A percentile compares a stretch with the other conserved stretches of the same genome.
Evolutionary conservation across 2,329 filamentous ascomycete genomes (phyloP).

Genomic region (Coniella lustricola): DNA sequence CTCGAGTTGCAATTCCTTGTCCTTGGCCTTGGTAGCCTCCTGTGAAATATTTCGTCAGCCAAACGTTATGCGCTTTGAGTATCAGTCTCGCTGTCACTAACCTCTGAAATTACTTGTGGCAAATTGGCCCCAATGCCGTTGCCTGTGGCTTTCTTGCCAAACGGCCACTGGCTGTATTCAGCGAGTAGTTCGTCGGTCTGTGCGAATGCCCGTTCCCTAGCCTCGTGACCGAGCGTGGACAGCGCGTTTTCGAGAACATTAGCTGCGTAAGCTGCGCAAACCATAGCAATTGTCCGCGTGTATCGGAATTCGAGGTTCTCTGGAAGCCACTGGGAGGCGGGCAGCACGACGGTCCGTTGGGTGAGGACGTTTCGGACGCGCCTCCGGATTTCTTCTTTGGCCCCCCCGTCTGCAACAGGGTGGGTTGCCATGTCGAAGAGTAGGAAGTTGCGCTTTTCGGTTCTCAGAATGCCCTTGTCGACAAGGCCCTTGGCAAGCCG

Average conservation of each 20-base stretch:
- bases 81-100: slow-evolving; percentile 26
- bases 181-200: slow-evolving; percentile 94
- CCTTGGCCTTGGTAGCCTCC: slow-evolving; percentile 79
- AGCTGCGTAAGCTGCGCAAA: slow-evolving; percentile 94
- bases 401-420: slow-evolving; percentile 89
- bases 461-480: slow-evolving; percentile 96
- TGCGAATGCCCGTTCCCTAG: slow-evolving; percentile 87
- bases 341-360: slow-evolving; percentile 87
- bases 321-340: slow-evolving; percentile 79
- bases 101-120: slow-evolving; percentile 75
- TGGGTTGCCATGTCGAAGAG: slow-evolving; percentile 99
- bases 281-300: slow-evolving; percentile 86
- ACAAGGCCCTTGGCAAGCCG: slow-evolving; percentile 94
- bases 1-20: slow-evolving; percentile 94
- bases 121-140: slow-evolving; percentile 89
- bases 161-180: slow-evolving; percentile 97
- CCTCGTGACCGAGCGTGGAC: slow-evolving; percentile 86
- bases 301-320: slow-evolving; percentile 94
- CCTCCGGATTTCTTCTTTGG: slow-evolving; percentile 93
- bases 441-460: slow-evolving; percentile 98
- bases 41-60: slow-evolving; percentile 22
- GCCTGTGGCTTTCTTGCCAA: slow-evolving; percentile 72
- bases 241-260: slow-evolving; percentile 98
- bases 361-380: slow-evolving; percentile 89
- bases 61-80: background rate